Conservation (phyloP, 805 yeast genomes). For the Metschnikowia lachancei region DNA sequence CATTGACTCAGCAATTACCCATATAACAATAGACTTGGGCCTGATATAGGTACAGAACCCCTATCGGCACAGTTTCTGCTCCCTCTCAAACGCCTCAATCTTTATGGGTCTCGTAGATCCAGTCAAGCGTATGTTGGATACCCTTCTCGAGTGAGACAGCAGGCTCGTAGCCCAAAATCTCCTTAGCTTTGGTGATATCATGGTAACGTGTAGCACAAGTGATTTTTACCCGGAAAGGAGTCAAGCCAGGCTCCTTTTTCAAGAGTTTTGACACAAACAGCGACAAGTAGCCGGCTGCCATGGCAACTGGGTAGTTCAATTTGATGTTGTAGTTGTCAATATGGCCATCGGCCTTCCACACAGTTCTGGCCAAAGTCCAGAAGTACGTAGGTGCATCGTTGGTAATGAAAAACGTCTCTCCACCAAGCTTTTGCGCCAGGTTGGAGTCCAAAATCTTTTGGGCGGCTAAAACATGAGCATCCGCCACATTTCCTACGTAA, state of each 20-base stretch:
- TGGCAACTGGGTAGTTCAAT: constrained; percentile 70
- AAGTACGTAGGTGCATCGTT: constrained; percentile 94
- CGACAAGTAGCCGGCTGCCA: constrained; percentile 77
- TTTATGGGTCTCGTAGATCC: constrained; percentile 72
- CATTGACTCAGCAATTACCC: no score
- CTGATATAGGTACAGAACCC: no score
- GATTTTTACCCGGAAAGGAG: constrained; percentile 90
- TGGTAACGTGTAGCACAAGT: constrained; percentile 94
- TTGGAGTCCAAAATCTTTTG: constrained; percentile 56
- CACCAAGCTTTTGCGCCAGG: constrained; percentile 54
- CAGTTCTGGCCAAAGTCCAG: constrained; percentile 95
- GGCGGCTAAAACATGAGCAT: constrained; percentile 92
- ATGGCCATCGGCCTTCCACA: constrained; percentile 95
- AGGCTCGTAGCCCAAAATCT: constrained; percentile 74
- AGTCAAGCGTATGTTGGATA: constrained; percentile 70
- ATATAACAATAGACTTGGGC: no score
- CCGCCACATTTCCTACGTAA: constrained; percentile 97
- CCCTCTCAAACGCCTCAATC: constrained; percentile 1
- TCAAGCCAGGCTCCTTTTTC: constrained; percentile 88
- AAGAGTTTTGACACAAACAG: constrained; percentile 65
- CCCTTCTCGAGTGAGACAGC: constrained; percentile 76
- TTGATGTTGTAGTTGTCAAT: constrained; percentile 67
- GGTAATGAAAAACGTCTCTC: constrained; percentile 86
- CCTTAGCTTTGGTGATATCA: constrained; percentile 84
- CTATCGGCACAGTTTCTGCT: background rate